phyloP scores from a whole-genome alignment of 176 grass and related monocot species.

The Echinochloa phyllopogon region DNA sequence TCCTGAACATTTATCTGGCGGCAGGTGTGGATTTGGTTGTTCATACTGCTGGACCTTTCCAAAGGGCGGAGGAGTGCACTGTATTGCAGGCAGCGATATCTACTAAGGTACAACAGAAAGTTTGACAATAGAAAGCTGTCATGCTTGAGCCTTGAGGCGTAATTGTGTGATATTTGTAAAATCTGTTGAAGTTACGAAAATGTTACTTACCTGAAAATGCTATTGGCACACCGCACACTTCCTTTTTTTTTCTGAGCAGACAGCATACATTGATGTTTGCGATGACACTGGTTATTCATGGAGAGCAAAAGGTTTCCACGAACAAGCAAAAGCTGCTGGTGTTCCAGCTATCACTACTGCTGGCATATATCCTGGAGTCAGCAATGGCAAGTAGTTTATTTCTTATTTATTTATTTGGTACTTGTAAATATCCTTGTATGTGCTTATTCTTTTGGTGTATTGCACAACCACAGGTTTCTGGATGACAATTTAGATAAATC shows the following conservation, averaged over 20 bases:
- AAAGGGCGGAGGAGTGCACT: constrained; percentile 57
- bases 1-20: too few species aligned
- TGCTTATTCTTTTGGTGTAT: not conserved
- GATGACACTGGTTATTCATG: constrained; percentile 77
- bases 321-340: constrained; percentile 74
- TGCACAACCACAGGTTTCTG: not conserved
- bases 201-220: constrained; percentile 1
- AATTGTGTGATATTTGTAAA: not conserved
- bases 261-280: constrained; percentile 89
- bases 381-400: constrained; percentile 63
- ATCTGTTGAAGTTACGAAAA: not conserved
- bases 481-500: not conserved
- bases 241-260: constrained; percentile 52
- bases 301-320: constrained; percentile 81
- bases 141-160: not conserved
- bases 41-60: constrained; percentile 92
- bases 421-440: not conserved
- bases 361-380: constrained; percentile 98
- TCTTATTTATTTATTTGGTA: not conserved
- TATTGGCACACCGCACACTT: too few species aligned
- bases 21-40: constrained; percentile 88
- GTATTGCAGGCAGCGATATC: constrained; percentile 88
- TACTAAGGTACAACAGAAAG: constrained; percentile 61
- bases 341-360: constrained; percentile 89
- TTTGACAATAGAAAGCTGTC: not conserved